Base-by-base conservation (phyloP, 2,329 filamentous ascomycete genomes). In the Colletotrichum gloeosporioides region DNA sequence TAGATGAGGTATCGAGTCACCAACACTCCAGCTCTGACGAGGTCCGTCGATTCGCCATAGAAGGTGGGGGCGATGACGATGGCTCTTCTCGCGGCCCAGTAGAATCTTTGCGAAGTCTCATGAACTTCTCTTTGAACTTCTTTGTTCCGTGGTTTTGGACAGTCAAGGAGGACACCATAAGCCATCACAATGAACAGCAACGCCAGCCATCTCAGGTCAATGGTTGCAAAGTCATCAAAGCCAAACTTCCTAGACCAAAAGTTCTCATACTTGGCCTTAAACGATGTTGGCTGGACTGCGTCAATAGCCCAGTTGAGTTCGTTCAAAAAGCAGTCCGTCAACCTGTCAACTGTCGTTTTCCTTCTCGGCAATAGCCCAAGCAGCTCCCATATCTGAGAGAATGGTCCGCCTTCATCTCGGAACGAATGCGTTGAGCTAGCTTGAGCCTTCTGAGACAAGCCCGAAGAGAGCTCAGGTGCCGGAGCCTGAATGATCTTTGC, bases 61-160 rank as follows among this genome's bases (percentile, higher is more conserved):
- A 87, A 86, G 0, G 85, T 86, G 0, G 85, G 85, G 2, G 85
- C 85, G 29, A 87, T 83, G 8, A 87, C 85, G 44, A 86, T 85
- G 36, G 84, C 83, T 67, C 82, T 80, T 10, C 85, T 79, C 1
- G 83, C 79, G 3, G 85, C 85, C 85, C 85, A 87, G 78, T 85
- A 87, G 69, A 86, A 86, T 4, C 83, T 83, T 67, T 85, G 78
- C 5, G 85, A 86, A 8, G 83, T 82, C 34, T 86, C 85, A 69
- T 86, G 82, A 9, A 81, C 79, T 31, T 84, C 83, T 22, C 83
- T 80, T 69, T 85, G 84, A 22, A 80, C 80, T 65, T 86, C 84
- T 5, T 77, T 77, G 22, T 83, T 82, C 36, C 79, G 77, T 10
- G 80, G 81, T 3, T 79, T 75, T 3, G 84, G 83, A 55, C 82